Conservation (phyloP, 1,284 basidiomycete species). For the Polyporus tsugae region DNA sequence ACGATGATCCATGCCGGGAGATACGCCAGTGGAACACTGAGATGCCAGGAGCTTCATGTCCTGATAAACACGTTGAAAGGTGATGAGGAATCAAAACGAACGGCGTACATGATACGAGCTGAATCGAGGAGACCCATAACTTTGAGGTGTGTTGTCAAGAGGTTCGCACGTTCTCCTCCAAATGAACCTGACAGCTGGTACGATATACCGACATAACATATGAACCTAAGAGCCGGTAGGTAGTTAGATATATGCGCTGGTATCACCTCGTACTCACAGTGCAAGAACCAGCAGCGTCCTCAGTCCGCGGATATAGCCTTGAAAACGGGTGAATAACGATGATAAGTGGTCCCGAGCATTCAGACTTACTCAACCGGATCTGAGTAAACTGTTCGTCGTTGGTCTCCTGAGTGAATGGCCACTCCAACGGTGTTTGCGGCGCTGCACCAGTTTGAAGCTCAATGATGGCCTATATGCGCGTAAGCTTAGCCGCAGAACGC, state of each 20-base stretch:
- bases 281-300: constrained; percentile 70
- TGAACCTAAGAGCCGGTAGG: constrained; percentile 52
- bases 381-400: constrained; percentile 65
- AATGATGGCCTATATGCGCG: constrained; percentile 64
- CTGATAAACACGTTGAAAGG: neutral
- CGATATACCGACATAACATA: constrained; percentile 72
- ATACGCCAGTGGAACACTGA: constrained; percentile 62
- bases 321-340: constrained; percentile 22
- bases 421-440: constrained; percentile 65
- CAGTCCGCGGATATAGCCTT: constrained; percentile 70
- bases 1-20: constrained; percentile 75
- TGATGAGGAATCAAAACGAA: neutral
- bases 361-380: constrained; percentile 62
- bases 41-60: constrained; percentile 68
- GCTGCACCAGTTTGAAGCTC: constrained; percentile 64
- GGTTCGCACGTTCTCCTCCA: constrained; percentile 65
- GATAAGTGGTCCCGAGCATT: neutral
- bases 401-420: constrained; percentile 76
- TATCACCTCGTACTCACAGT: constrained; percentile 48
- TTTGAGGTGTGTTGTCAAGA: constrained; percentile 72
- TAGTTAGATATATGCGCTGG: neutral
- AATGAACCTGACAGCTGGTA: constrained; percentile 79
- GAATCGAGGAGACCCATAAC: constrained; percentile 78
- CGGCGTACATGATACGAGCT: constrained; percentile 64
- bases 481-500: neutral